Evolutionary conservation across 163 green algal species (phyloP).

Genomic region (Botryococcus braunii): DNA sequence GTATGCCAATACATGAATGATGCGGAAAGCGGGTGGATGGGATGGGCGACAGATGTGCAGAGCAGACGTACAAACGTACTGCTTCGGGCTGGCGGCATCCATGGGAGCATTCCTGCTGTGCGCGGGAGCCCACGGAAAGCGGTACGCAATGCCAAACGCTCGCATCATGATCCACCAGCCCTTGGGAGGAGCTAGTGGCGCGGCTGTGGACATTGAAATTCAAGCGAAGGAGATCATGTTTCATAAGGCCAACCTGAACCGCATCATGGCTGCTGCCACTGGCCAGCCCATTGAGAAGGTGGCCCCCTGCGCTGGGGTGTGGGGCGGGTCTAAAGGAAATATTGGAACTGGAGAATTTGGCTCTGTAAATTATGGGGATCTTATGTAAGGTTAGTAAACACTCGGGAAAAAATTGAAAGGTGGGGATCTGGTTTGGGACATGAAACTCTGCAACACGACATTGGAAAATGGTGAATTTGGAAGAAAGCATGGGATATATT

Average conservation of each 20-base stretch:
- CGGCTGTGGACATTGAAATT: constrained; percentile 25
- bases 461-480: too few species aligned
- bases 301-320: too few species aligned
- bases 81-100: constrained; percentile 95
- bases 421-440: too few species aligned
- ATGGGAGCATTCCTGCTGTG: constrained; percentile 99
- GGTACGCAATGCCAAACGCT: constrained; percentile 95
- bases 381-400: too few species aligned
- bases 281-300: constrained; percentile 73
- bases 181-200: constrained; percentile 84
- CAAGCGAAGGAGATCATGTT: constrained; percentile 99
- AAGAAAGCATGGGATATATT: too few species aligned
- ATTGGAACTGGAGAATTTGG: too few species aligned
- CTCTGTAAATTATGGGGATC: too few species aligned
- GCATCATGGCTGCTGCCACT: constrained; percentile 92
- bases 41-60: constrained; percentile 74
- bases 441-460: too few species aligned
- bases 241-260: constrained; percentile 97
- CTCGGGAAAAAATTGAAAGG: too few species aligned
- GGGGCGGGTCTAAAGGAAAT: too few species aligned
- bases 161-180: constrained; percentile 99
- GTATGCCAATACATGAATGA: too few species aligned
- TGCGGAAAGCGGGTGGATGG: too few species aligned
- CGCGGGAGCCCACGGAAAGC: constrained; percentile 86
- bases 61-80: constrained; percentile 83